phyloP scores from a whole-genome alignment of 805 yeast species.

The Lipomyces lipofer region DNA sequence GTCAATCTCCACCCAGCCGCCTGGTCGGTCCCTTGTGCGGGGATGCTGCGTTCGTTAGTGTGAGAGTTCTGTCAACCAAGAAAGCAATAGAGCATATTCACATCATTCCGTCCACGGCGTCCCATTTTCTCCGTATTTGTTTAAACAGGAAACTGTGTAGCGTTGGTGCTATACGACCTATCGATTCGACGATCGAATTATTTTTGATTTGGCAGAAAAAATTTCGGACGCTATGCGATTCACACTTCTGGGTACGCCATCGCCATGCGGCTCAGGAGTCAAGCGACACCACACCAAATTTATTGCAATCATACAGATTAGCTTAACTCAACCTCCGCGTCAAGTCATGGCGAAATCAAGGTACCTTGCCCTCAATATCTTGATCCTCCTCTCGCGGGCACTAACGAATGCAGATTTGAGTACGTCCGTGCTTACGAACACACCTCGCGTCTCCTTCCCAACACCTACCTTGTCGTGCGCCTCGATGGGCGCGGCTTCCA shows the following conservation, averaged over 20 bases:
- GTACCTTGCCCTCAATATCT: not conserved
- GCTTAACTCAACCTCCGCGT: no score
- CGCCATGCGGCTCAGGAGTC: no score
- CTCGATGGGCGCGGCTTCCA: slow-evolving; percentile 96
- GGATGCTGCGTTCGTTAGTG: slow-evolving; percentile 4
- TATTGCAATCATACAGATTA: no score
- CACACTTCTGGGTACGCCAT: no score
- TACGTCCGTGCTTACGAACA: slow-evolving; percentile 82
- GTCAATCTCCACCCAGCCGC: slow-evolving; percentile 24
- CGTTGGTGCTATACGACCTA: no score
- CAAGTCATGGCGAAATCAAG: slow-evolving; percentile 28
- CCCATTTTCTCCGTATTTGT: slow-evolving; percentile 6
- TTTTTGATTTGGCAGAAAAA: not conserved
- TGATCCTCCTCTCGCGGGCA: not conserved
- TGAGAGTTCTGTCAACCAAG: not conserved
- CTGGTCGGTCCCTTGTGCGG: slow-evolving; percentile 11
- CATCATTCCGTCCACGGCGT: slow-evolving; percentile 19
- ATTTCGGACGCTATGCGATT: no score
- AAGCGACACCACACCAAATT: no score
- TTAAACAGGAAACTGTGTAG: no score
- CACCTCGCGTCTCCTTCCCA: slow-evolving; percentile 70
- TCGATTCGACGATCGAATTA: not conserved
- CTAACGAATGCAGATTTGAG: slow-evolving; percentile 54
- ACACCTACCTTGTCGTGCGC: slow-evolving; percentile 77
- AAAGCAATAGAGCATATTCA: not conserved